These are phyloP conservation scores for Trichoderma oligosporum DNA, from an alignment of 2,329 filamentous ascomycete genomes.

Conservation along the genomic window DNA sequence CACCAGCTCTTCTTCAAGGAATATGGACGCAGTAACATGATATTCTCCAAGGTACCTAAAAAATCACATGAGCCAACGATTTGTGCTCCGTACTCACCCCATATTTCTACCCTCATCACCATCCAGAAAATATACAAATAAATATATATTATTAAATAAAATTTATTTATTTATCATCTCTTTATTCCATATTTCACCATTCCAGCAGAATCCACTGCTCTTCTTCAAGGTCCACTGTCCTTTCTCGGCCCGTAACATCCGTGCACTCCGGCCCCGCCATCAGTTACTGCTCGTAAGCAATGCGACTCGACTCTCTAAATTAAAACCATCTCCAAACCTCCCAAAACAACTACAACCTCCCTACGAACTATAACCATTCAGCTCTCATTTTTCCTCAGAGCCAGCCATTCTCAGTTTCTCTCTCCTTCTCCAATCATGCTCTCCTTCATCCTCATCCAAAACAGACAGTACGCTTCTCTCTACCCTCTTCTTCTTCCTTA, in stretches of 20 bases:
- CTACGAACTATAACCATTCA: too few species aligned
- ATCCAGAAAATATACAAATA: too few species aligned
- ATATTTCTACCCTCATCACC: too few species aligned
- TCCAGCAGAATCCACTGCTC: neutral
- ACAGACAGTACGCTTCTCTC: conserved; percentile 64
- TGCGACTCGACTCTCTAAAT: neutral
- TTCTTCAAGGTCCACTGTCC: neutral
- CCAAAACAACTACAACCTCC: neutral
- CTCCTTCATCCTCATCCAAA: conserved; percentile 87
- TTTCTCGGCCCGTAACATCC: conserved; percentile 14
- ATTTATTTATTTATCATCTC: neutral
- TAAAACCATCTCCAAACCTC: conserved; percentile 4
- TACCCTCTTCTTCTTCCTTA: neutral
- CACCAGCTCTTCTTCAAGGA: too few species aligned
- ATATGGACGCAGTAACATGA: too few species aligned
- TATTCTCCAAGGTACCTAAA: too few species aligned
- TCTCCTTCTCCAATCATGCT: conserved; percentile 48
- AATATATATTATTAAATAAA: neutral
- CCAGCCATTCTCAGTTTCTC: neutral
- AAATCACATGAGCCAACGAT: too few species aligned
- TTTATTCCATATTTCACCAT: neutral
- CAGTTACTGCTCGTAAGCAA: neutral
- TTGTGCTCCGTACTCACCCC: too few species aligned
- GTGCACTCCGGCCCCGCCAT: conserved; percentile 20
- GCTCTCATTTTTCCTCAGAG: too few species aligned